Evolutionary conservation across 768 basidiomycete species (phyloP).

Genomic region (Lentinula raphanica): DNA sequence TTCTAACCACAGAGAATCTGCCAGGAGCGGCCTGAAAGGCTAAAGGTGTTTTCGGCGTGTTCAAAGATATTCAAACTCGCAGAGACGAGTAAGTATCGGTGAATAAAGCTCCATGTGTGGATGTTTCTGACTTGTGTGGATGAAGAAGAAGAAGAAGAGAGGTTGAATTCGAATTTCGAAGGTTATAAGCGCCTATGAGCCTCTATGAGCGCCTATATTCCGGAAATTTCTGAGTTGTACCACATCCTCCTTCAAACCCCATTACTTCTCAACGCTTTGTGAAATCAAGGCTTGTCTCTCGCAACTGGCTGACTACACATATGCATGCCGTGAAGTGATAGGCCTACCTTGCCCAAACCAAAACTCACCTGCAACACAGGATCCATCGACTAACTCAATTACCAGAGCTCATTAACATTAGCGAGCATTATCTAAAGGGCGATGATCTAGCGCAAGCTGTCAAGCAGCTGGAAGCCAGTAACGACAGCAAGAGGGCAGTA

Average conservation of each 20-base stretch:
- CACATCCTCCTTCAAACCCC: constrained; percentile 68
- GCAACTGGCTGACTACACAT: constrained; percentile 84
- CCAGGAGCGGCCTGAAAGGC: too few species aligned
- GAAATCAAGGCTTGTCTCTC: constrained; percentile 77
- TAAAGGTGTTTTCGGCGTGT: too few species aligned
- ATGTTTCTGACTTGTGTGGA: too few species aligned
- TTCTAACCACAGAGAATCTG: too few species aligned
- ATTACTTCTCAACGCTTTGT: constrained; percentile 68
- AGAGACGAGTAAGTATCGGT: too few species aligned
- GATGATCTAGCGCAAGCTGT: constrained; percentile 43
- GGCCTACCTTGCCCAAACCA: constrained; percentile 76
- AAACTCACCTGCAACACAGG: constrained; percentile 25
- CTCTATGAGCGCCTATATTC: neutral
- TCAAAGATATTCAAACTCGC: too few species aligned
- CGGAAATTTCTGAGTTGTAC: constrained; percentile 31
- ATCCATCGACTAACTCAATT: constrained; percentile 69
- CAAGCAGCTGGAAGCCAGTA: constrained; percentile 42
- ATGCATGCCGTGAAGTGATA: constrained; percentile 78
- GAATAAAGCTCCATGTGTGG: too few species aligned
- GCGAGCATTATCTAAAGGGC: constrained; percentile 41
- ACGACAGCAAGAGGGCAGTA: constrained; percentile 54
- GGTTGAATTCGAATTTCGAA: too few species aligned
- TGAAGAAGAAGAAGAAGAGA: too few species aligned
- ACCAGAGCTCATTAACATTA: constrained; percentile 66
- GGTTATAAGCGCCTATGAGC: too few species aligned